A percentile compares a stretch with the other conserved stretches of the same genome.
phyloP scores from a whole-genome alignment of 23 red algal species.

The Gracilariopsis chorda region DNA sequence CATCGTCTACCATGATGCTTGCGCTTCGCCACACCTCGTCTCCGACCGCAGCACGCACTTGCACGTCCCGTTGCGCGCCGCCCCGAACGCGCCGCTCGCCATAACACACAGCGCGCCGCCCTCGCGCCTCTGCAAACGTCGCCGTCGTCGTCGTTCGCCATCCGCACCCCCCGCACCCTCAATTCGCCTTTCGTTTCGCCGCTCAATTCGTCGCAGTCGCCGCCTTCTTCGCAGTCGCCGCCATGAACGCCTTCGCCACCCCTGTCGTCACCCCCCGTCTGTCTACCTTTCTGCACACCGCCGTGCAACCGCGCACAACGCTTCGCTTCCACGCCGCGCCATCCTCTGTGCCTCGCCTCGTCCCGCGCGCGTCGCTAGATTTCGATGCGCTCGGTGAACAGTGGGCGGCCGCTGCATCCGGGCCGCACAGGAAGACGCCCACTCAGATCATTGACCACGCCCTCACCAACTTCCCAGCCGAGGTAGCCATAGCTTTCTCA shows the following conservation, averaged over 20 bases:
- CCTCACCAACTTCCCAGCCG: conserved; percentile 68
- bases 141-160: no score
- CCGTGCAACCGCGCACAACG: background rate
- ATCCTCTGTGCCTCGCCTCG: background rate
- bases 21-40: no score
- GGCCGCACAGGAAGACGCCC: conserved; percentile 32
- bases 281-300: background rate
- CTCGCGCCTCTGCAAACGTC: no score
- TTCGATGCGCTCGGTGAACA: conserved; percentile 29
- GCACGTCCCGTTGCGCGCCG: no score
- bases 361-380: conserved; percentile 11
- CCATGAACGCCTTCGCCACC: conserved; percentile 18
- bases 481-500: conserved; percentile 93
- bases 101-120: no score
- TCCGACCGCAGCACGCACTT: background rate
- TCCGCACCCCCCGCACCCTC: no score
- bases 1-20: no score
- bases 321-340: background rate
- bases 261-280: background rate
- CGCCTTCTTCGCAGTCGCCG: background rate
- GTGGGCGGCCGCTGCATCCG: background rate
- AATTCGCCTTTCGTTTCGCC: background rate
- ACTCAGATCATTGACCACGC: conserved; percentile 85
- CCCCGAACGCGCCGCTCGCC: no score
- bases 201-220: background rate